Conservation (phyloP, 2,329 filamentous ascomycete genomes). For the Colletotrichum spaethianum region DNA sequence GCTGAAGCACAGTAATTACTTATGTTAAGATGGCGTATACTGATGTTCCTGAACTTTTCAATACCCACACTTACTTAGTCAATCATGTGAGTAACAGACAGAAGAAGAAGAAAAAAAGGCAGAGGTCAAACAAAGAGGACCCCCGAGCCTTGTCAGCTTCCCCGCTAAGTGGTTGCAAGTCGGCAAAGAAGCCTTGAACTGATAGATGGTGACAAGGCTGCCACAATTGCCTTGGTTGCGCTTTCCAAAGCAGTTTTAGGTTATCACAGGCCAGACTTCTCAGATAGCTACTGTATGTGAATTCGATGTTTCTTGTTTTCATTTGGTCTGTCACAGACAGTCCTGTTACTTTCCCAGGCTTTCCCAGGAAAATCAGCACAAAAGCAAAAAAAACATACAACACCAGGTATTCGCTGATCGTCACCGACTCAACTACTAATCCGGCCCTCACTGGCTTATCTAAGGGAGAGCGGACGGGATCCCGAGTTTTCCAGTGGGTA, state of each 20-base stretch:
- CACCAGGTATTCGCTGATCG: no score
- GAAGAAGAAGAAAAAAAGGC: background rate
- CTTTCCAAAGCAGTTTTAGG: no score
- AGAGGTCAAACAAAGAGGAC: background rate
- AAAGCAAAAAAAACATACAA: no score
- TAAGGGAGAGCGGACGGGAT: no score
- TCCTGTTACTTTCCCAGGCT: no score
- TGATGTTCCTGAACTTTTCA: background rate
- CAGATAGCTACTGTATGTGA: no score
- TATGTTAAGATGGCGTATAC: background rate
- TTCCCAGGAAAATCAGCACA: no score
- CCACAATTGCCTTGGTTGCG: background rate
- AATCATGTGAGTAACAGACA: no score
- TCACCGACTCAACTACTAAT: no score
- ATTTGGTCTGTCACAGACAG: no score
- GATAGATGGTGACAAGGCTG: background rate
- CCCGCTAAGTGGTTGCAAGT: constrained; percentile 3
- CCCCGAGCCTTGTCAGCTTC: background rate
- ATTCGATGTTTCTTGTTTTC: background rate
- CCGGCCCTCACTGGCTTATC: no score
- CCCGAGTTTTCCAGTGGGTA: no score
- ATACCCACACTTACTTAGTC: background rate
- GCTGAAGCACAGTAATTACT: background rate
- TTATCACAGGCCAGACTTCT: background rate
- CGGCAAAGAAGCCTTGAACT: background rate